Percentiles rank a stretch among this genome's conserved stretches.
Conservation (phyloP, 108 stramenopile species). For the Parietichytrium sp. region DNA sequence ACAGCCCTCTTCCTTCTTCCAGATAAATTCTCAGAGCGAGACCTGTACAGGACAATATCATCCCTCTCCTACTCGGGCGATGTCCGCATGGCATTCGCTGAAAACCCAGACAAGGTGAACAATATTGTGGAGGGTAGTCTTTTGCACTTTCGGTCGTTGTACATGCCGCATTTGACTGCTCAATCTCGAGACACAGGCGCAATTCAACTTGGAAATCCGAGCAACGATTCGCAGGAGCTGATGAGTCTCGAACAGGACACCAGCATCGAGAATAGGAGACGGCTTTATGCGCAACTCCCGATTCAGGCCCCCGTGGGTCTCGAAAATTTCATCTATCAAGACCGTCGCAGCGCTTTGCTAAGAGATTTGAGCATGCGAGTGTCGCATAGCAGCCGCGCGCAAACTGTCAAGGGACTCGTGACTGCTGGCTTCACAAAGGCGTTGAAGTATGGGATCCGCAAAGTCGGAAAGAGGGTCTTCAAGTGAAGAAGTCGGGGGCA, state of each 20-base stretch:
- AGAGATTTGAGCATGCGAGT: background rate
- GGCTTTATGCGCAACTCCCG: background rate
- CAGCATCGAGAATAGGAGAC: background rate
- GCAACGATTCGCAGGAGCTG: background rate
- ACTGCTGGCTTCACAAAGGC: background rate
- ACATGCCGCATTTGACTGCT: background rate
- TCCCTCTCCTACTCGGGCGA: slow-evolving; percentile 14
- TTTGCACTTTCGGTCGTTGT: background rate
- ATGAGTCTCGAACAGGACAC: background rate
- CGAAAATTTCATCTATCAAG: background rate
- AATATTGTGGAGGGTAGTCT: slow-evolving; percentile 11
- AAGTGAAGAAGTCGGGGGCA: too few relatives aligned
- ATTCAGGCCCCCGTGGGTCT: background rate
- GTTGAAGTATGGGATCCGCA: background rate
- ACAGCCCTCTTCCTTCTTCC: background rate
- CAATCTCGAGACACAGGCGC: background rate
- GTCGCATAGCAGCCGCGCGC: background rate
- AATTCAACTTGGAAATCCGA: background rate
- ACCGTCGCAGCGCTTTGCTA: background rate
- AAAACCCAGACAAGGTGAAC: slow-evolving; percentile 10
- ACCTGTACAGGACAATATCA: background rate
- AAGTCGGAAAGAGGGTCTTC: slow-evolving; percentile 6
- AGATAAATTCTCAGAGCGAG: background rate
- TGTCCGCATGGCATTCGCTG: background rate
- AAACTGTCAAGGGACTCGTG: background rate